phyloP scores from a whole-genome alignment of 768 basidiomycete species.

The Pleurotus tuber-regium region DNA sequence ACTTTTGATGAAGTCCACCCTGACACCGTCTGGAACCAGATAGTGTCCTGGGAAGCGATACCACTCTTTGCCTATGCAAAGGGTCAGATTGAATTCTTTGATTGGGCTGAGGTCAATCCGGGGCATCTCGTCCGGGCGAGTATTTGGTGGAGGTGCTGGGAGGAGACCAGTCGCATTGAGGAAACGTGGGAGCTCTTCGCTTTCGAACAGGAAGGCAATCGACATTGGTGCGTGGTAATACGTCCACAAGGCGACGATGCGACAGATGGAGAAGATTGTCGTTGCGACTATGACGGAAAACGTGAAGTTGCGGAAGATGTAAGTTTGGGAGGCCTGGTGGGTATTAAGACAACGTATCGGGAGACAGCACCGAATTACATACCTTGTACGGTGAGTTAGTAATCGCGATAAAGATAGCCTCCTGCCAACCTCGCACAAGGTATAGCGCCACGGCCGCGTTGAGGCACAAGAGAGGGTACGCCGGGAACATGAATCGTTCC shows the following conservation, averaged over 20 bases:
- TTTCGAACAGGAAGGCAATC: constrained; percentile 68
- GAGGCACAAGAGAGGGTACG: constrained; percentile 88
- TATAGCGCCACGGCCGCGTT: constrained; percentile 91
- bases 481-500: constrained; percentile 98
- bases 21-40: constrained; percentile 78
- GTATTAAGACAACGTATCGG: neutral
- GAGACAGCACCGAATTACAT: constrained; percentile 21
- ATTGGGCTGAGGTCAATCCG: constrained; percentile 69
- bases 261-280: constrained; percentile 69
- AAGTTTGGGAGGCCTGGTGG: constrained; percentile 69
- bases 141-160: constrained; percentile 37
- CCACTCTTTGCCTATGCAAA: constrained; percentile 97
- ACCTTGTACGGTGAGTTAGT: constrained; percentile 89
- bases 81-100: constrained; percentile 61
- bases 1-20: constrained; percentile 88
- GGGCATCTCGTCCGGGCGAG: constrained; percentile 39
- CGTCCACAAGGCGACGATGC: constrained; percentile 76
- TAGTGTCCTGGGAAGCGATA: constrained; percentile 91
- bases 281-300: constrained; percentile 65
- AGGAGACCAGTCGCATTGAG: constrained; percentile 72
- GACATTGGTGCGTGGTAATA: constrained; percentile 92
- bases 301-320: constrained; percentile 76
- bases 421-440: constrained; percentile 84
- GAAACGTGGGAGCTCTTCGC: constrained; percentile 75
- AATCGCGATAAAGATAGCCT: constrained; percentile 65